Base-by-base conservation (phyloP, 2,329 filamentous ascomycete genomes). In the Podosphaera aphanis region DNA sequence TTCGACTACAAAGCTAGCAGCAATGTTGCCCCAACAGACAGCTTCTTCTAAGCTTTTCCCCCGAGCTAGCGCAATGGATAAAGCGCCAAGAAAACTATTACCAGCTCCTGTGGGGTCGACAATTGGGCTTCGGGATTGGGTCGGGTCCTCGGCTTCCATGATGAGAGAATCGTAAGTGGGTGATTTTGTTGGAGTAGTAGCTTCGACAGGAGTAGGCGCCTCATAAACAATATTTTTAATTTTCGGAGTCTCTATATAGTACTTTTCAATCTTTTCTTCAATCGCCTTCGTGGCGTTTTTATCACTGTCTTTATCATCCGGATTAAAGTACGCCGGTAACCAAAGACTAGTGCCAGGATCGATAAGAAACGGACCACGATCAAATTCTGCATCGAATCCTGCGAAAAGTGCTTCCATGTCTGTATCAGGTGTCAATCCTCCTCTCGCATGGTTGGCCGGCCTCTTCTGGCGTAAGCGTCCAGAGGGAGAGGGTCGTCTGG, bases 81-180 rank as follows among this genome's bases (percentile, higher is more conserved):
- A 53, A n/a, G 71, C 70, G 19, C 70, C 70, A 20, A 94, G 66
- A 55, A 94, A 95, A 0, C 81, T 78, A 61, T 98, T 98, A 0
- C 90, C 90, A 18, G 85, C 90, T 8, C 90, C 90, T 0, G 90
- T 95, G 0, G 88, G 86, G 60, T 95, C 90, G n/a, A 90, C 64
- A 1, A 94, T 83, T 15, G 15, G 7, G 2, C 19, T 25, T 25
- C 21, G 39, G 5, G 15, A n/a, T 13, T 2, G 10, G 16, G 35
- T 8, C 16, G 10, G 10, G 16, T 11, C n/a, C 35, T 38, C 3
- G 18, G 16, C 11, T 38, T 16, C 18, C 18, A n/a, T 8, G 8
- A 38, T 7, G 2, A 38, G n/a, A 16, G n/a, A 19, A n/a, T 16
- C n/a, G 8, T 16, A 38, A 5, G 35, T 16, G 16, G n/a, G 8